Percentiles rank a stretch among this genome's conserved stretches.
Evolutionary conservation across 306 rosid genomes (phyloP).

Genomic region (Hylodesmum podocarpum): DNA sequence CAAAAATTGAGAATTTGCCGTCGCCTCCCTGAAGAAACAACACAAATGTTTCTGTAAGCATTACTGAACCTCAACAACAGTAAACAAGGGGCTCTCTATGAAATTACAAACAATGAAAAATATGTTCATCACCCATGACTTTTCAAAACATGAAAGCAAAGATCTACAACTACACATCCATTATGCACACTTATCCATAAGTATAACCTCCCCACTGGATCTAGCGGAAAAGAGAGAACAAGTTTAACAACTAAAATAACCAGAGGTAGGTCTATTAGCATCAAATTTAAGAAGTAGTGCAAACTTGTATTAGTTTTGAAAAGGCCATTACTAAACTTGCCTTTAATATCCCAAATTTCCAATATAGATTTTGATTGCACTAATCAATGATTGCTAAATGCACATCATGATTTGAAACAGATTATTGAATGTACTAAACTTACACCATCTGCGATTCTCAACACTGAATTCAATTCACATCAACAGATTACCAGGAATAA

Average conservation of each 20-base stretch:
- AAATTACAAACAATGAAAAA: neutral
- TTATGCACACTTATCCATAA: neutral
- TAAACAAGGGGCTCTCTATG: conserved; percentile 17
- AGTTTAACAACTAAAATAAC: conserved; percentile 16
- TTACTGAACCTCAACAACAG: conserved; percentile 11
- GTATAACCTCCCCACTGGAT: neutral
- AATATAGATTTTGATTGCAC: neutral
- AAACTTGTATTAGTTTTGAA: neutral
- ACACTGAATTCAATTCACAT: conserved; percentile 8
- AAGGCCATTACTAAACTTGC: neutral
- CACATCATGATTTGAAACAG: neutral
- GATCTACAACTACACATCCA: neutral
- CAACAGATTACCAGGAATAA: neutral
- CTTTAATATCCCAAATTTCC: neutral
- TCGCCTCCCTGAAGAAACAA: conserved; percentile 70
- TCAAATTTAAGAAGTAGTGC: neutral
- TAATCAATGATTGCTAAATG: conserved; percentile 15
- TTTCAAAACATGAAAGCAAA: neutral
- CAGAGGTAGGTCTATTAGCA: neutral
- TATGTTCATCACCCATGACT: neutral
- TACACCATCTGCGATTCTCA: conserved; percentile 18
- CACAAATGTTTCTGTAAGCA: conserved; percentile 24
- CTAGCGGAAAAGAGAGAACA: neutral
- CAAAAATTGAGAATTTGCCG: conserved; percentile 72
- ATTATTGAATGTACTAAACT: conserved; percentile 1